Conservation (phyloP, 139 green algal species). For the Chlamydomonas sp. region DNA sequence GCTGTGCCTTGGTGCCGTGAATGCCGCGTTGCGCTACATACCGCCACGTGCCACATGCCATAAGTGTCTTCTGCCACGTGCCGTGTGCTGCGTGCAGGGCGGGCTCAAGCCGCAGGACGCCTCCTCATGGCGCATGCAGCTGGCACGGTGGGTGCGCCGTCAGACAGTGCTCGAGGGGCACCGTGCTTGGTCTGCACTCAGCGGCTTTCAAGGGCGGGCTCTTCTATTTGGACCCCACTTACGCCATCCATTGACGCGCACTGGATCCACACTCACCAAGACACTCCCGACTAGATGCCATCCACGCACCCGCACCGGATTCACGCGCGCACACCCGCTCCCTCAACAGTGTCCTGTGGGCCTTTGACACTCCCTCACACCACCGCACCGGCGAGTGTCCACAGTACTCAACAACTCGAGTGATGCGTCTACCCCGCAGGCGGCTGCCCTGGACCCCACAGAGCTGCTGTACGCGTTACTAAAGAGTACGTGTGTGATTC, state of each 20-base stretch:
- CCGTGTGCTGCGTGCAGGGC: background rate
- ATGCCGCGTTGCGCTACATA: no score
- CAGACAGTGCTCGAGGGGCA: background rate
- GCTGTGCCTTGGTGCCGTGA: no score
- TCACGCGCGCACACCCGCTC: no score
- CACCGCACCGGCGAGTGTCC: background rate
- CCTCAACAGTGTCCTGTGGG: no score
- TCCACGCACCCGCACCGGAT: no score
- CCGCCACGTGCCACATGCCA: no score
- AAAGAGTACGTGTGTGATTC: background rate
- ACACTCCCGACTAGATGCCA: no score
- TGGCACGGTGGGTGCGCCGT: conserved; percentile 11
- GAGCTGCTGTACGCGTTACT: background rate
- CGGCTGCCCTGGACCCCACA: background rate
- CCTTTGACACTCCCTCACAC: background rate
- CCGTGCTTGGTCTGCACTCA: no score
- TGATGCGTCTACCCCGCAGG: background rate
- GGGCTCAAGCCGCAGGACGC: conserved; percentile 20
- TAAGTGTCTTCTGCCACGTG: background rate
- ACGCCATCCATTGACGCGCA: no score
- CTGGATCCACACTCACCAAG: no score
- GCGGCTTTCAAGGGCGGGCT: no score
- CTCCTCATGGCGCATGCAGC: conserved; percentile 12
- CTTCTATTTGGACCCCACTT: no score
- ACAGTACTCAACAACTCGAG: background rate